Percentiles rank a stretch among this genome's conserved stretches.
phyloP scores from a whole-genome alignment of 2,329 filamentous ascomycete genomes.

The Claviceps paspali region DNA sequence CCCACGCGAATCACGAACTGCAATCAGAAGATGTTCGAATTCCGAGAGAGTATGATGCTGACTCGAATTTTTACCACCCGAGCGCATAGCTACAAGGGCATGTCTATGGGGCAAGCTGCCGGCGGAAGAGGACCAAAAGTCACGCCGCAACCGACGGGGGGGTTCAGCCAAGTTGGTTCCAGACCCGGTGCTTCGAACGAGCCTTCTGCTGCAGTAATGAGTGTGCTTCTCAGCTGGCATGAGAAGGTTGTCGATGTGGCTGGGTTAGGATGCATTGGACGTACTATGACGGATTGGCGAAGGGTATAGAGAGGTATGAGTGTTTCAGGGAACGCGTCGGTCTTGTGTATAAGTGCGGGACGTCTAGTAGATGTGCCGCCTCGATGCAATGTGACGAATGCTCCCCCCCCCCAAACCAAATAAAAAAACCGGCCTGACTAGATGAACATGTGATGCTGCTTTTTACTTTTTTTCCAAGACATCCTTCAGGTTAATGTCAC shows the following conservation, averaged over 20 bases:
- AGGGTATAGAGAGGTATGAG: constrained; percentile 34
- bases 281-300: constrained; percentile 92
- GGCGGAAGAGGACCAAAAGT: constrained; percentile 17
- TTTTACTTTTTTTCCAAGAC: constrained; percentile 37
- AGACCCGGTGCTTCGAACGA: constrained; percentile 40
- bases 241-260: constrained; percentile 95
- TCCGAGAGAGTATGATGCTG: background rate
- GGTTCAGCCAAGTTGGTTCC: constrained; percentile 66
- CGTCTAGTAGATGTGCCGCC: too few relatives aligned
- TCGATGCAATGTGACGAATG: background rate
- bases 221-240: constrained; percentile 93
- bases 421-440: background rate
- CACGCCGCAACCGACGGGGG: constrained; percentile 60
- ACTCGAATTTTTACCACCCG: background rate
- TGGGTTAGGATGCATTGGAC: constrained; percentile 77
- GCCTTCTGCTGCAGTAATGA: constrained; percentile 80
- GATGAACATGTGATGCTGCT: background rate
- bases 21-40: background rate
- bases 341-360: background rate
- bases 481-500: constrained; percentile 78
- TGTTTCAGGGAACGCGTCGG: background rate
- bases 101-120: constrained; percentile 39
- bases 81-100: constrained; percentile 66
- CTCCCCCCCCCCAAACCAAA: background rate
- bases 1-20: background rate